Base-by-base conservation (phyloP, 768 basidiomycete genomes). In the Tricholoma hemisulphureum region DNA sequence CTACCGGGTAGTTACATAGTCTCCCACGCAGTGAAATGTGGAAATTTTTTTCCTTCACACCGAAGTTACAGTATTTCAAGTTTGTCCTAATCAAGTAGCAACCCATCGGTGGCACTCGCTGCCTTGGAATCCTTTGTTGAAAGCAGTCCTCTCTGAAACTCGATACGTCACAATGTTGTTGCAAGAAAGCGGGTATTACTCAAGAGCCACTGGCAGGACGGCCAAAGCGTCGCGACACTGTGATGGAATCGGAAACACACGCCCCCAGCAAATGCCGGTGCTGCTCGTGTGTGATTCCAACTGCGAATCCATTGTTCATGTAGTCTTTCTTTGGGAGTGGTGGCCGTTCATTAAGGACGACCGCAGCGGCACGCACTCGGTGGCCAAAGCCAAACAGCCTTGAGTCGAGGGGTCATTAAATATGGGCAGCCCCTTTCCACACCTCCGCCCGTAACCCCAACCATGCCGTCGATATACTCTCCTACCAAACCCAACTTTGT, bases 211-310 rank as follows among this genome's bases (percentile, higher is more conserved):
- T n/a, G n/a, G n/a, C n/a, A n/a, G n/a, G n/a, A 32, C 14, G 51
- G 57, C 45, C 57, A 58, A 58, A 58, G 57, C 57, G 57, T 16
- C 51, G 46, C 46, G 24, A 24, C 24, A n/a, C n/a, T n/a, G n/a
- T 50, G 26, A 51, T 50, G 34, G 49, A 31, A 37, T n/a, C n/a
- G n/a, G n/a, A n/a, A n/a, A n/a, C n/a, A 26, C 55, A 16, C 51
- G 35, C 41, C 4, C 26, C 21, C 21, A 24, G 53, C 26, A 32
- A 53, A 18, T 49, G 43, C 46, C 32, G 29, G 53, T 55, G 43
- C 46, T 41, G 29, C 58, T 55, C 39, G 39, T 55, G 55, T 56
- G 55, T 26, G 46, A 48, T 48, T 34, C 32, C 6, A 6, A 35
- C 52, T 20, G 35, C 26, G 53, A 26, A 49, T 49, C 53, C 29